A percentile compares a stretch with the other conserved stretches of the same genome.
phyloP scores from a whole-genome alignment of 1,139 yeast species.

The Suhomyces taliae region DNA sequence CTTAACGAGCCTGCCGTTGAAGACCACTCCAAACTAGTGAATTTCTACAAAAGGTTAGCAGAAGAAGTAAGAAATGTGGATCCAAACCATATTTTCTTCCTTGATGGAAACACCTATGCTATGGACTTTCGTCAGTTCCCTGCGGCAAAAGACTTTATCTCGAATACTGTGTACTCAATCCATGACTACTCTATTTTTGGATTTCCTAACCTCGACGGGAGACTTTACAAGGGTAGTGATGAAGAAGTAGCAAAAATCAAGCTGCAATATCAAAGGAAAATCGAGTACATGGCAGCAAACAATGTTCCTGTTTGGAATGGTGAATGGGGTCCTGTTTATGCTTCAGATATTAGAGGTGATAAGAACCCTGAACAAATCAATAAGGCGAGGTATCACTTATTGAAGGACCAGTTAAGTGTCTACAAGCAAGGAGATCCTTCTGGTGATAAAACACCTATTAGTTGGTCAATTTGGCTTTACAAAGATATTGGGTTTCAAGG shows the following conservation, averaged over 20 bases:
- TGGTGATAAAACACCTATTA: slow-evolving; percentile 41
- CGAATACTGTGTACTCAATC: slow-evolving; percentile 45
- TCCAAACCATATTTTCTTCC: slow-evolving; percentile 43
- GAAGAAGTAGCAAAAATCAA: slow-evolving; percentile 32
- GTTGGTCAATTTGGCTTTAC: slow-evolving; percentile 54
- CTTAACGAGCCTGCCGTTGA: slow-evolving; percentile 48
- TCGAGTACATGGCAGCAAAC: slow-evolving; percentile 36
- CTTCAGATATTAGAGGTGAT: slow-evolving; percentile 41
- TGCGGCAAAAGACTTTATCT: slow-evolving; percentile 25
- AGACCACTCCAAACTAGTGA: slow-evolving; percentile 37
- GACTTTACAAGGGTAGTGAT: slow-evolving; percentile 30
- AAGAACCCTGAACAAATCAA: slow-evolving; percentile 34
- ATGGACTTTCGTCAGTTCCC: slow-evolving; percentile 49
- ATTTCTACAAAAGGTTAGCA: slow-evolving; percentile 35
- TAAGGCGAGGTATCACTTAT: slow-evolving; percentile 36
- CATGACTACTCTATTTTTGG: slow-evolving; percentile 45
- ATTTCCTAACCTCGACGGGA: slow-evolving; percentile 37
- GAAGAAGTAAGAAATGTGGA: slow-evolving; percentile 38
- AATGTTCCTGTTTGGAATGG: slow-evolving; percentile 54
- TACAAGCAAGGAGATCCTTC: slow-evolving; percentile 45
- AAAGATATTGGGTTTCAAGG: slow-evolving; percentile 53
- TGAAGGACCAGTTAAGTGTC: slow-evolving; percentile 42
- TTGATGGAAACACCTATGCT: slow-evolving; percentile 49
- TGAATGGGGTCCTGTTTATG: slow-evolving; percentile 52
- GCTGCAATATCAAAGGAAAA: slow-evolving; percentile 38